Percentiles rank a stretch among this genome's conserved stretches.
Evolutionary conservation across 306 rosid species (phyloP).

Genomic region (Gastrolobium bilobum): DNA sequence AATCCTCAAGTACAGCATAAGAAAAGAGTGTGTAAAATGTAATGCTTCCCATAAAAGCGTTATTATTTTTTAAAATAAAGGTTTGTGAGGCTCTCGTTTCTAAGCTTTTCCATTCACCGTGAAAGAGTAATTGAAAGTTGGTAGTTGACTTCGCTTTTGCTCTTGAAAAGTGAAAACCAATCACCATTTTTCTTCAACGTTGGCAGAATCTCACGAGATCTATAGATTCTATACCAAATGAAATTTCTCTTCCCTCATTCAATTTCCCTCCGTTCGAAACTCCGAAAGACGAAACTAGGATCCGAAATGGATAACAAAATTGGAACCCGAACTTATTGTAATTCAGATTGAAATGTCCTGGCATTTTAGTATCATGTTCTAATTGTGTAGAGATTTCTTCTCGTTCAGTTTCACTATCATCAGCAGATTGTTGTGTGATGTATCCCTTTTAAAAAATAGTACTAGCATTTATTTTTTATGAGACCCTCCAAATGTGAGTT

Average conservation of each 20-base stretch:
- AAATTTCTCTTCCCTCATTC: slow-evolving; percentile 33
- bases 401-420: background rate
- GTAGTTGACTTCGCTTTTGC: background rate
- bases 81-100: background rate
- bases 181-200: slow-evolving; percentile 26
- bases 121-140: background rate
- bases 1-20: too few relatives aligned
- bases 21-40: too few relatives aligned
- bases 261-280: slow-evolving; percentile 13
- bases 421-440: background rate
- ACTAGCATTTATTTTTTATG: background rate
- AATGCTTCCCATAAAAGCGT: too few relatives aligned
- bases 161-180: background rate
- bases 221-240: background rate
- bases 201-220: slow-evolving; percentile 10
- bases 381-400: background rate
- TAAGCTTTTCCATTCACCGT: slow-evolving; percentile 1
- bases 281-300: background rate
- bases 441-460: background rate
- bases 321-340: background rate
- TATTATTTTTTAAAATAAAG: too few relatives aligned
- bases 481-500: background rate
- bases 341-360: background rate
- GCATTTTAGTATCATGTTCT: background rate
- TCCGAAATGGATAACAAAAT: background rate